Evolutionary conservation across 2,329 filamentous ascomycete genomes (phyloP).

Genomic region (Neurospora sp.): DNA sequence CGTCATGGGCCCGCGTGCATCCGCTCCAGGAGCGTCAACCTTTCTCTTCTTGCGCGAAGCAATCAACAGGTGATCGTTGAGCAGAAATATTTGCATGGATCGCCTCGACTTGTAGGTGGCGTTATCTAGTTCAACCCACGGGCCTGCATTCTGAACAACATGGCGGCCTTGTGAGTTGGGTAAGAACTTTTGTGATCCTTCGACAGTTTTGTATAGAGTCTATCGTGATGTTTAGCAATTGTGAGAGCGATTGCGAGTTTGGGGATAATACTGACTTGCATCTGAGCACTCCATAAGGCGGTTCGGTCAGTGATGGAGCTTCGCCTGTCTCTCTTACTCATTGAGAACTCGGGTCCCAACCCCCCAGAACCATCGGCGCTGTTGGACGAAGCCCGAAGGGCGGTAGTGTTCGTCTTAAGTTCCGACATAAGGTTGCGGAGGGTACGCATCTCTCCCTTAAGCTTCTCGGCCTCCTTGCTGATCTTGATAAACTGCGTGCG

Average conservation of each 20-base stretch:
- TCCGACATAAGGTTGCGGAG: conserved; percentile 88
- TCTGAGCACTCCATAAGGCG: conserved; percentile 58
- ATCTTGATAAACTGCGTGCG: conserved; percentile 98
- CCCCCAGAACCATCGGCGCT: conserved; percentile 36
- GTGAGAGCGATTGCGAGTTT: neutral
- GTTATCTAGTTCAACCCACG: conserved; percentile 94
- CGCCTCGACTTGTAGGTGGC: conserved; percentile 91
- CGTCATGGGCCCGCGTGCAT: conserved; percentile 44
- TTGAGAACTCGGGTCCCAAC: conserved; percentile 38
- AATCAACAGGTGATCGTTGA: conserved; percentile 90
- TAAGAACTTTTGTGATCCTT: conserved; percentile 93
- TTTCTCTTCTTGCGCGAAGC: conserved; percentile 91
- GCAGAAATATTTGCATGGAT: conserved; percentile 80
- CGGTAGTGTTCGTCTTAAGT: conserved; percentile 67
- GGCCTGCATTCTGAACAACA: conserved; percentile 82
- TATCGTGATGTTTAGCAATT: conserved; percentile 15
- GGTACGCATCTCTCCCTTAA: conserved; percentile 91
- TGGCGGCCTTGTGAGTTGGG: conserved; percentile 86
- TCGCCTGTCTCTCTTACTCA: conserved; percentile 69
- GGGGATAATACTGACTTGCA: conserved; percentile 36
- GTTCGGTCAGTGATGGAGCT: conserved; percentile 73
- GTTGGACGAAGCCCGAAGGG: conserved; percentile 50
- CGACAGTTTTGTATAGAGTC: conserved; percentile 91
- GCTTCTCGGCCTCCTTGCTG: conserved; percentile 95
- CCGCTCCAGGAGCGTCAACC: conserved; percentile 50